Evolutionary conservation across 495 filamentous ascomycete genomes (phyloP).

Genomic region (Neurospora tetraspora): DNA sequence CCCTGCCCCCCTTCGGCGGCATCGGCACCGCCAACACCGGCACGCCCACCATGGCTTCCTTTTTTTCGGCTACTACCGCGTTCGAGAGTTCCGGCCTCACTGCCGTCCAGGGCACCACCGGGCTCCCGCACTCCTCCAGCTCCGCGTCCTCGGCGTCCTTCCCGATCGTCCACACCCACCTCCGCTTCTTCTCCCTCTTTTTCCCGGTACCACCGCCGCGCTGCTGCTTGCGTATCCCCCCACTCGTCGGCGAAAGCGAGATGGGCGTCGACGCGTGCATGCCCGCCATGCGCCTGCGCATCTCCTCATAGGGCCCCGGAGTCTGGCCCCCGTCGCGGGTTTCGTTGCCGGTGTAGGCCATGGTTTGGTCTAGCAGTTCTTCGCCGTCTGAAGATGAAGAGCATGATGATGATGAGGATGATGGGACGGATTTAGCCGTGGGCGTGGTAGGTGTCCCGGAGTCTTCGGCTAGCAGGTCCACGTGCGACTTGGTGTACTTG

Average conservation of each 20-base stretch:
- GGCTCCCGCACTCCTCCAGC: constrained; percentile 27
- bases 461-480: constrained; percentile 43
- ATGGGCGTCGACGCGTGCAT: constrained; percentile 26
- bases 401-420: constrained; percentile 13
- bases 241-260: constrained; percentile 20
- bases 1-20: background rate
- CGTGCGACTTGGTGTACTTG: constrained; percentile 44
- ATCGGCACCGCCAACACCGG: constrained; percentile 12
- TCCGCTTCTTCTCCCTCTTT: constrained; percentile 40
- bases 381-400: constrained; percentile 15
- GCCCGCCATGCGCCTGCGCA: constrained; percentile 41
- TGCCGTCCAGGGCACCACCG: constrained; percentile 16
- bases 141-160: constrained; percentile 34
- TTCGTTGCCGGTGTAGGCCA: constrained; percentile 37
- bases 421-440: background rate
- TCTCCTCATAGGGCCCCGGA: constrained; percentile 48
- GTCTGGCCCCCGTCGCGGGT: constrained; percentile 46
- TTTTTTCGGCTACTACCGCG: background rate
- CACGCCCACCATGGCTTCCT: background rate
- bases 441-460: constrained; percentile 36
- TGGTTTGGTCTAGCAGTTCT: constrained; percentile 32
- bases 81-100: background rate
- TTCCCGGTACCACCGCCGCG: constrained; percentile 11
- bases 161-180: constrained; percentile 45
- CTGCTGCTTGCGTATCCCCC: constrained; percentile 32